Evolutionary conservation across 225 moss, liverwort and hornwort species (phyloP).

Genomic region (Takakia lepidozioides): DNA sequence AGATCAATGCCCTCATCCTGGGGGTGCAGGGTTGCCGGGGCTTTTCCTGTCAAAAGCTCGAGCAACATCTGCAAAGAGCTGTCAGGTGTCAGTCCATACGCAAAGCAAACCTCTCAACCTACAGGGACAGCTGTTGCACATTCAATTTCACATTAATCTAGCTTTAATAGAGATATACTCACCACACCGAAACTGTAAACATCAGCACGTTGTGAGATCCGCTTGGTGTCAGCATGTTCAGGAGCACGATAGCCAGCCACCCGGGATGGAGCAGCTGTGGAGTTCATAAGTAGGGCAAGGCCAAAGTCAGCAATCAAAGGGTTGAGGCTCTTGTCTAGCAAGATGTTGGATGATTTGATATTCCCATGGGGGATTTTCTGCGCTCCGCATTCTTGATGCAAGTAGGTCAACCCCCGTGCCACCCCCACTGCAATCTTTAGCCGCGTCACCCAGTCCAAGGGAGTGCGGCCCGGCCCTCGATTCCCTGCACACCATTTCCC

Average conservation of each 20-base stretch:
- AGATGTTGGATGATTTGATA: constrained; percentile 66
- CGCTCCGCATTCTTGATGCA: constrained; percentile 50
- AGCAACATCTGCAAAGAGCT: constrained; percentile 29
- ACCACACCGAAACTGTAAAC: constrained; percentile 76
- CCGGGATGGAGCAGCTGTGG: constrained; percentile 28
- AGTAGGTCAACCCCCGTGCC: constrained; percentile 52
- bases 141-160: no score
- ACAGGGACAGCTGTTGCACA: no score
- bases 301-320: constrained; percentile 60
- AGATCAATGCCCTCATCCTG: constrained; percentile 60
- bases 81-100: no score
- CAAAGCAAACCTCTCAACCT: no score
- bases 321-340: constrained; percentile 41
- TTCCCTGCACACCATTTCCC: constrained; percentile 33
- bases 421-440: constrained; percentile 45
- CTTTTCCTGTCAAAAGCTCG: constrained; percentile 66
- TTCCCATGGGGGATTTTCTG: constrained; percentile 62
- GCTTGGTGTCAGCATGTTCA: constrained; percentile 47
- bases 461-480: constrained; percentile 39
- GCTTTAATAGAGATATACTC: constrained; percentile 4
- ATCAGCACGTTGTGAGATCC: constrained; percentile 54
- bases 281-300: constrained; percentile 48
- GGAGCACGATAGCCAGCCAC: constrained; percentile 60
- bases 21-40: constrained; percentile 40
- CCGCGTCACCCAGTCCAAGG: constrained; percentile 55